Base-by-base conservation (phyloP, 2,329 filamentous ascomycete species). In the Cryoendolithus antarcticus region DNA sequence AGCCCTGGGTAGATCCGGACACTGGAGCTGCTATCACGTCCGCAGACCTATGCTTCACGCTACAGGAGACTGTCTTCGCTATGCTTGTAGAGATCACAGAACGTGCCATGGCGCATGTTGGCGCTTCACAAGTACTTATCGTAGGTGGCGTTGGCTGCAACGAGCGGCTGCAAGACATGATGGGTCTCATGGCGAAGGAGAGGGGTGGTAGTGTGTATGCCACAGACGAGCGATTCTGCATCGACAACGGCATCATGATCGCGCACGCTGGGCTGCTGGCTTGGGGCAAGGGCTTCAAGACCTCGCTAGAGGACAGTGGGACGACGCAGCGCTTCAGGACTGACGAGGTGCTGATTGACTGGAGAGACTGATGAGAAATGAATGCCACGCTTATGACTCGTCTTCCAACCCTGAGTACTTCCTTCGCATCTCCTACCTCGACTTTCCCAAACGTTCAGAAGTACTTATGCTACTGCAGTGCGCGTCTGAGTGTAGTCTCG, bases 241-340 rank as follows among this genome's bases (percentile, higher is more conserved):
- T 98, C 52, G 91, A 98, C 62, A 98, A 98, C 54, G 91, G 91
- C 35, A 96, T 98, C 57, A 98, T 98, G 91, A 98, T 98, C 65
- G 91, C 91, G 1, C 89, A 98, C 61, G 91, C 91, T 2, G 91
- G 91, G 2, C 63, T 98, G 52, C 60, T 95, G 53, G 88, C 88
- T 1, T 91, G 82, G 58, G 71, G 79, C 60, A 88, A 78, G 10
- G 89, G 89, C 1, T 86, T 86, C 56, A 70, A 64, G 43, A 95
- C 86, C 1, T 65, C 72, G 6, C 59, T 96, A 34, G 77, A 80
- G 46, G 83, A 95, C 33, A 89, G 82, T 50, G 85, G 82, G 9
- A 94, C 62, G 44, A 70, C 67, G 30, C 67, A 71, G 44, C 54
- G 67, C 10, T 71, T 69, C 46, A 56, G 67, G 43, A 71, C 67